Conservation (phyloP, 345 rosid genomes). For the Melaleuca alternifolia region DNA sequence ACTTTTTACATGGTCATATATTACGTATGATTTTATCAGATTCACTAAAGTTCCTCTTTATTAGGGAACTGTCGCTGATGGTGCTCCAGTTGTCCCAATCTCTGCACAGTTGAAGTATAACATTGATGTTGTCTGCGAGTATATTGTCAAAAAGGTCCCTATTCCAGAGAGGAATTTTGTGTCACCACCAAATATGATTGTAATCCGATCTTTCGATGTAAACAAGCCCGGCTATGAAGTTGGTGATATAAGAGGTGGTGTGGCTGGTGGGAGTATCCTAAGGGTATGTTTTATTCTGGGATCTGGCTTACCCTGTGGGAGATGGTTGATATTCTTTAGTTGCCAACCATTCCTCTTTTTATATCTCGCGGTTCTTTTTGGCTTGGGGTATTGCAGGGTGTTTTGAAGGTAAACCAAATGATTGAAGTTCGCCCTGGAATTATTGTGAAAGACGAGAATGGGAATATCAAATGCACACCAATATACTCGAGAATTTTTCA, state of each 20-base stretch:
- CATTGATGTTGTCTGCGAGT: constrained; percentile 90
- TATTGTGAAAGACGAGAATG: constrained; percentile 69
- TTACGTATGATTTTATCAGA: not conserved
- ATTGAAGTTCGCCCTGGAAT: constrained; percentile 94
- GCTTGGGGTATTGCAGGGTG: constrained; percentile 48
- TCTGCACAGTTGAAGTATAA: constrained; percentile 94
- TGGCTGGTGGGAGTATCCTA: constrained; percentile 96
- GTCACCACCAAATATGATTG: constrained; percentile 96
- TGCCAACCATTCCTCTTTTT: not conserved
- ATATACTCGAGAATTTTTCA: constrained; percentile 77
- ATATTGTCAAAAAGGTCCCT: constrained; percentile 88
- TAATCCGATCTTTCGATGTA: constrained; percentile 91
- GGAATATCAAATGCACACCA: constrained; percentile 80
- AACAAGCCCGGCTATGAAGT: constrained; percentile 91
- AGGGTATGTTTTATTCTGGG: constrained; percentile 31
- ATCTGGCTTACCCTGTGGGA: not conserved
- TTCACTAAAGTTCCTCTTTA: not conserved
- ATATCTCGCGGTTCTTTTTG: not conserved
- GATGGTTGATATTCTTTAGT: not conserved
- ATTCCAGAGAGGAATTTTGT: constrained; percentile 86
- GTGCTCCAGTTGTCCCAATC: constrained; percentile 87
- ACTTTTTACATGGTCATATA: not conserved
- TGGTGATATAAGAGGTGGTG: constrained; percentile 94
- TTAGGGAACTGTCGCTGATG: constrained; percentile 91
- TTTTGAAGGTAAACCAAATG: constrained; percentile 72